Percentiles rank a stretch among this genome's conserved stretches.
Evolutionary conservation across 1,139 yeast genomes (phyloP).

Genomic region (Taphrina pruni): DNA sequence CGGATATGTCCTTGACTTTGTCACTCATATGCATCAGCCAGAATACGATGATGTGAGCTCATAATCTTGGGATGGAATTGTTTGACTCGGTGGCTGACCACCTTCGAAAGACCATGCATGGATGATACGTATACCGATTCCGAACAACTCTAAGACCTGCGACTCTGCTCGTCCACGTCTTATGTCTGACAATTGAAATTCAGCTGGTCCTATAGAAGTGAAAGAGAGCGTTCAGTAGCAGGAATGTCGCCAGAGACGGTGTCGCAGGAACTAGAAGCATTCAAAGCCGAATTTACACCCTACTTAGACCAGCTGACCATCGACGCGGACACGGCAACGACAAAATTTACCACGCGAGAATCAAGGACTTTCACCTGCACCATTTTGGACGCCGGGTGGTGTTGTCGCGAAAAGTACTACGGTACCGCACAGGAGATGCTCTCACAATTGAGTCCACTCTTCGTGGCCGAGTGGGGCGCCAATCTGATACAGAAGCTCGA

Average conservation of each 20-base stretch:
- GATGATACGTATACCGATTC: too few species aligned
- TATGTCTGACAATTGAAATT: too few species aligned
- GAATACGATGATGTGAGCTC: too few species aligned
- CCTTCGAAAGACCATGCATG: too few species aligned
- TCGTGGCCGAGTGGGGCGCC: constrained; percentile 17
- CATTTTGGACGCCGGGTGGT: constrained; percentile 31
- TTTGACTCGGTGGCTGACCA: too few species aligned
- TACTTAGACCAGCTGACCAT: not conserved
- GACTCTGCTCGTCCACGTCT: too few species aligned
- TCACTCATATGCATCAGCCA: too few species aligned
- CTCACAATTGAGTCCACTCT: constrained; percentile 15
- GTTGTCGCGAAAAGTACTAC: constrained; percentile 7
- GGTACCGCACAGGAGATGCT: constrained; percentile 25
- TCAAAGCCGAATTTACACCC: constrained; percentile 6
- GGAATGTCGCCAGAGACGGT: constrained; percentile 17
- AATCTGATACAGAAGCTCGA: not conserved
- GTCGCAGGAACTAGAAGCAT: constrained; percentile 1
- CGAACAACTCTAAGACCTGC: too few species aligned
- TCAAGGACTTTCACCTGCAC: not conserved
- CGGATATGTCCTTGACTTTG: too few species aligned
- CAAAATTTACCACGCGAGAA: constrained; percentile 19
- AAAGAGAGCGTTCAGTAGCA: too few species aligned
- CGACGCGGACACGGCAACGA: not conserved
- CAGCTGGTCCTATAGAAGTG: too few species aligned
- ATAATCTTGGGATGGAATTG: too few species aligned